A percentile compares a stretch with the other conserved stretches of the same genome.
Evolutionary conservation across 768 basidiomycete species (phyloP).

Genomic region (Coprinellus micaceus): DNA sequence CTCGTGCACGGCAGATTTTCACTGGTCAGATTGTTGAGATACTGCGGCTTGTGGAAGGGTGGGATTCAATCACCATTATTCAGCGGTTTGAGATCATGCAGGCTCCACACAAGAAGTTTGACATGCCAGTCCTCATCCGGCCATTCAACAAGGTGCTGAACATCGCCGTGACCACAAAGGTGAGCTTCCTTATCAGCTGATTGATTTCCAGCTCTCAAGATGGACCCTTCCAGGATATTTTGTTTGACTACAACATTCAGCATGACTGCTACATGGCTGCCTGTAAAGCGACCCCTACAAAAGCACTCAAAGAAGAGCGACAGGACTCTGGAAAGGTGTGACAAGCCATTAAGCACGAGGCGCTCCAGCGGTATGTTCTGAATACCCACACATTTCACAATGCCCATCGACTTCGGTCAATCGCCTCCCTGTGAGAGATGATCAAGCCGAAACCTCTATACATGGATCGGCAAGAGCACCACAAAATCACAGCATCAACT

Average conservation of each 20-base stretch:
- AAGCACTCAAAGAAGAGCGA: not conserved
- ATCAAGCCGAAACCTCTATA: not conserved
- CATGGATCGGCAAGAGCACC: not conserved
- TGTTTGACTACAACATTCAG: not conserved
- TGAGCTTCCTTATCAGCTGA: not conserved
- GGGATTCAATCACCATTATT: not conserved
- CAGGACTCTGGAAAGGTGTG: conserved; percentile 6
- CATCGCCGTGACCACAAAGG: not conserved
- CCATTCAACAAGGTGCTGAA: not conserved
- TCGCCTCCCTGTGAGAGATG: not conserved
- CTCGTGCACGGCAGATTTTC: not conserved
- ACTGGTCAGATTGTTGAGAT: not conserved
- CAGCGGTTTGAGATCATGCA: not conserved
- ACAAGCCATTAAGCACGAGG: conserved; percentile 17
- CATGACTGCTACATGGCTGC: not conserved
- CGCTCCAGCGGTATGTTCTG: conserved; percentile 17
- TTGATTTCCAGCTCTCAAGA: not conserved
- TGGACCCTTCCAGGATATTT: not conserved
- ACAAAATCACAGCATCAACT: not conserved
- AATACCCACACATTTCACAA: conserved; percentile 7
- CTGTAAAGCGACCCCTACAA: not conserved
- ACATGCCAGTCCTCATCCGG: not conserved
- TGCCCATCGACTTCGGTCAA: not conserved
- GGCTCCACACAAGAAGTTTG: not conserved
- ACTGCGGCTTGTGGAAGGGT: not conserved